A percentile compares a stretch with the other conserved stretches of the same genome.
Evolutionary conservation across 345 rosid species (phyloP).

Genomic region (Lepidium africanum): DNA sequence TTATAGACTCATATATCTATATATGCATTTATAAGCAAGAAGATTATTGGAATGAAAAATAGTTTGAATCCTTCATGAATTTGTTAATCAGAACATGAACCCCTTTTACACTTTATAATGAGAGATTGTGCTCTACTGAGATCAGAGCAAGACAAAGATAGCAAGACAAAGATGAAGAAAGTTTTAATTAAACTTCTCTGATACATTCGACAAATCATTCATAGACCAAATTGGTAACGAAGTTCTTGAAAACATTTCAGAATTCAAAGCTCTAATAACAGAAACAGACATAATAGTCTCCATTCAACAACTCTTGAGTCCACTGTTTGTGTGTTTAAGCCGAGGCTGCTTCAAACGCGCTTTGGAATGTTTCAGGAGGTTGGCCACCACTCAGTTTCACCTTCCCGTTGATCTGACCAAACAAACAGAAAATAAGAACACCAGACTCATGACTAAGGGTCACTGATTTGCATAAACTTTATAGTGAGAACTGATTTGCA

Average conservation of each 20-base stretch:
- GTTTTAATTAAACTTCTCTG: background rate
- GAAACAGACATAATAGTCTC: background rate
- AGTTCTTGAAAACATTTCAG: background rate
- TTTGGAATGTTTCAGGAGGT: slow-evolving; percentile 59
- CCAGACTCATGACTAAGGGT: background rate
- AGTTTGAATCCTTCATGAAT: background rate
- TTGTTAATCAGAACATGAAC: background rate
- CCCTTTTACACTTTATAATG: too few relatives aligned
- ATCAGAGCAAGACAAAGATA: background rate
- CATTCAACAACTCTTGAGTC: background rate
- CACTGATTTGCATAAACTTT: background rate
- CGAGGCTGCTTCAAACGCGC: slow-evolving; percentile 51
- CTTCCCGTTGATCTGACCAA: slow-evolving; percentile 74
- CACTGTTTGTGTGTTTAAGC: slow-evolving; percentile 13
- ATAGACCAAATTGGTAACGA: background rate
- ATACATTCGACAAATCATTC: background rate
- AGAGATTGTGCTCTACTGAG: background rate
- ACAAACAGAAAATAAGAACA: background rate
- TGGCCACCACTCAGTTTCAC: slow-evolving; percentile 71
- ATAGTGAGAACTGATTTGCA: background rate
- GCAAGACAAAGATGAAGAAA: background rate
- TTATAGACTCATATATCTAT: slow-evolving; percentile 4
- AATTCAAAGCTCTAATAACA: background rate
- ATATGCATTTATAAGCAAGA: slow-evolving; percentile 1
- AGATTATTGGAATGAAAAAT: background rate